Percentiles rank a stretch among this genome's conserved stretches.
These are phyloP conservation scores for Fusarium pininemorale DNA, from an alignment of 2,329 filamentous ascomycete species.

Conservation along the genomic window DNA sequence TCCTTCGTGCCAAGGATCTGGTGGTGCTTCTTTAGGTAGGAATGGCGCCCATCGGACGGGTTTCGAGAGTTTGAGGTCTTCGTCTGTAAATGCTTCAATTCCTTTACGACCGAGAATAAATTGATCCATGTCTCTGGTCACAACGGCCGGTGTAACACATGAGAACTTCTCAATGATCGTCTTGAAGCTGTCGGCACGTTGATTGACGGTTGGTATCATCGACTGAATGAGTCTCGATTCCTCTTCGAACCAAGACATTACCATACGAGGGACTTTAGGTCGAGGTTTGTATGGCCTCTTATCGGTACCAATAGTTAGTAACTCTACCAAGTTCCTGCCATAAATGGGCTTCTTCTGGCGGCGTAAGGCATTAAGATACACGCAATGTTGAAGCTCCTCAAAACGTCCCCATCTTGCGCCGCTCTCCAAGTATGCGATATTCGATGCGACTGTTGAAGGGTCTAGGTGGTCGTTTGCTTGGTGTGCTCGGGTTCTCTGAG, in stretches of 20 bases:
- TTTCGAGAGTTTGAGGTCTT: conserved; percentile 65
- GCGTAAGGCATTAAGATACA: conserved; percentile 82
- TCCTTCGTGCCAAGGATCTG: conserved; percentile 91
- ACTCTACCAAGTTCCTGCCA: conserved; percentile 79
- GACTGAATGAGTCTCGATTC: conserved; percentile 70
- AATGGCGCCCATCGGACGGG: conserved; percentile 65
- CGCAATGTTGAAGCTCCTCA: conserved; percentile 81
- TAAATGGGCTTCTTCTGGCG: conserved; percentile 85
- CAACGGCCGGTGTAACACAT: conserved; percentile 89
- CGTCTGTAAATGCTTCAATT: conserved; percentile 64
- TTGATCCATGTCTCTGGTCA: conserved; percentile 79
- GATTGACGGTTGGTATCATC: conserved; percentile 78
- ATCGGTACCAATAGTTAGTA: conserved; percentile 72
- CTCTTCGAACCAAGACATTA: conserved; percentile 79
- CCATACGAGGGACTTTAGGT: conserved; percentile 67
- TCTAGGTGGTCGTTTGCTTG: conserved; percentile 65
- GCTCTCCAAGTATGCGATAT: conserved; percentile 77
- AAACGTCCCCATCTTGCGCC: conserved; percentile 73
- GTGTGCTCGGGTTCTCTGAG: conserved; percentile 71
- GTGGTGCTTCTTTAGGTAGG: conserved; percentile 63
- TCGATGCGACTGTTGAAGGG: conserved; percentile 73
- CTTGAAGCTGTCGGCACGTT: conserved; percentile 77
- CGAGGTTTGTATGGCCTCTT: conserved; percentile 67
- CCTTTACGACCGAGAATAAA: conserved; percentile 71
- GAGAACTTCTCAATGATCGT: conserved; percentile 85